Conservation (phyloP, 2,329 filamentous ascomycete genomes). For the Herpotrichia juniperi region DNA sequence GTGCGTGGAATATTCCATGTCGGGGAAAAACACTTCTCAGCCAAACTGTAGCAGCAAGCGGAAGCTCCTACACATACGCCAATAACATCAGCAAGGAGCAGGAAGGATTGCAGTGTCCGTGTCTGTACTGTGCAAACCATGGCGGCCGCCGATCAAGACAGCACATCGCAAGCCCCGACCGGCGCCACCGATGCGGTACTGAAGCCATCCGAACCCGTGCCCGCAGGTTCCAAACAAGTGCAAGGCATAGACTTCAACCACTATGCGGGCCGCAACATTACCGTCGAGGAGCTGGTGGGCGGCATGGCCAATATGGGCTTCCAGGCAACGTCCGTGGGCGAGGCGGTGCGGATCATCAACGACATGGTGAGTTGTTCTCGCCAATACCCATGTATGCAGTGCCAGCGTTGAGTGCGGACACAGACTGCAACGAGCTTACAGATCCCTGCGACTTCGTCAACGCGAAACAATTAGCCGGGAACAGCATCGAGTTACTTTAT, state of each 20-base stretch:
- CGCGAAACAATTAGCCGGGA: slow-evolving; percentile 39
- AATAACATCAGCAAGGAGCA: background rate
- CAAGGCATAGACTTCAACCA: slow-evolving; percentile 92
- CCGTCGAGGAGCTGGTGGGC: slow-evolving; percentile 80
- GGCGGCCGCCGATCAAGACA: slow-evolving; percentile 21
- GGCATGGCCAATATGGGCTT: slow-evolving; percentile 89
- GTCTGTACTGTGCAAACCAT: slow-evolving; percentile 21
- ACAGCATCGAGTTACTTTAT: slow-evolving; percentile 27
- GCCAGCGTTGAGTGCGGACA: slow-evolving; percentile 24
- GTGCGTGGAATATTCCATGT: background rate
- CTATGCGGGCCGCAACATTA: slow-evolving; percentile 75
- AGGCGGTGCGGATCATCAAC: slow-evolving; percentile 91
- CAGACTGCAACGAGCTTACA: slow-evolving; percentile 4
- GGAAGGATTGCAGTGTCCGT: background rate
- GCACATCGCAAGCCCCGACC: slow-evolving; percentile 43
- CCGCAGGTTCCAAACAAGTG: slow-evolving; percentile 78
- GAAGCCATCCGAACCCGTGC: slow-evolving; percentile 81
- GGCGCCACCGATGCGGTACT: slow-evolving; percentile 77
- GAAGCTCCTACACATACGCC: background rate
- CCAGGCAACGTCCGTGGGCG: slow-evolving; percentile 79
- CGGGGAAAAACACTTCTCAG: background rate
- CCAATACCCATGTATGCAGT: slow-evolving; percentile 24
- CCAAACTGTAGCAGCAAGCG: background rate
- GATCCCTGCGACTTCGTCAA: slow-evolving; percentile 26
- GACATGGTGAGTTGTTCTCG: slow-evolving; percentile 72